A percentile compares a stretch with the other conserved stretches of the same genome.
Conservation (phyloP, 306 rosid species). For the Dalbergia cultrata region DNA sequence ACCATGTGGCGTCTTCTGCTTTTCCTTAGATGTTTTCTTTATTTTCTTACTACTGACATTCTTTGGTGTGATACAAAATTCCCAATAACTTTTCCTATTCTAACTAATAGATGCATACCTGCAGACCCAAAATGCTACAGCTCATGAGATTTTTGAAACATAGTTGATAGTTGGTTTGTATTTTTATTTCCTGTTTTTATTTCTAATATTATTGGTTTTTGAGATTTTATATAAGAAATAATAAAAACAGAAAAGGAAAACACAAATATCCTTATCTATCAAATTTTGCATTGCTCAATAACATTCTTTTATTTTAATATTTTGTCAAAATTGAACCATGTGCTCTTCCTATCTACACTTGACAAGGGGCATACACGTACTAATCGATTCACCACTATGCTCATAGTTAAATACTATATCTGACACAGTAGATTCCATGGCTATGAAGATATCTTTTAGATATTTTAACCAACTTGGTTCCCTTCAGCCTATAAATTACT, state of each 20-base stretch:
- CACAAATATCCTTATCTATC: too few relatives aligned
- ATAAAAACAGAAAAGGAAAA: too few relatives aligned
- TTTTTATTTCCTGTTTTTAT: too few relatives aligned
- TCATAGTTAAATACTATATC: background rate
- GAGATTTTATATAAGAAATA: too few relatives aligned
- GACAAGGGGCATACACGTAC: conserved; percentile 36
- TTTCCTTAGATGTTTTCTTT: background rate
- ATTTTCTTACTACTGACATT: background rate
- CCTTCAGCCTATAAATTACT: conserved; percentile 32
- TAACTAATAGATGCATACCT: background rate
- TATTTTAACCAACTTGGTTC: conserved; percentile 19
- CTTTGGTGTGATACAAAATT: conserved; percentile 3
- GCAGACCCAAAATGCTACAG: too few relatives aligned
- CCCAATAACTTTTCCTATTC: background rate
- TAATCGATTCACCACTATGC: conserved; percentile 32
- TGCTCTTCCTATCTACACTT: background rate
- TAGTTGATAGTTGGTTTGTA: too few relatives aligned
- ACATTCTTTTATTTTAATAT: too few relatives aligned
- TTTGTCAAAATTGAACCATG: background rate
- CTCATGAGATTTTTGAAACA: too few relatives aligned
- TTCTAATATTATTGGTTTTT: too few relatives aligned
- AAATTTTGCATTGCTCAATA: too few relatives aligned
- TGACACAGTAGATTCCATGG: background rate
- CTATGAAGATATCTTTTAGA: background rate
- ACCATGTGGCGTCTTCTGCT: conserved; percentile 9